A percentile compares a stretch with the other conserved stretches of the same genome.
Evolutionary conservation across 176 grass and related monocot genomes (phyloP).

Genomic region (Eragrostis curvula): DNA sequence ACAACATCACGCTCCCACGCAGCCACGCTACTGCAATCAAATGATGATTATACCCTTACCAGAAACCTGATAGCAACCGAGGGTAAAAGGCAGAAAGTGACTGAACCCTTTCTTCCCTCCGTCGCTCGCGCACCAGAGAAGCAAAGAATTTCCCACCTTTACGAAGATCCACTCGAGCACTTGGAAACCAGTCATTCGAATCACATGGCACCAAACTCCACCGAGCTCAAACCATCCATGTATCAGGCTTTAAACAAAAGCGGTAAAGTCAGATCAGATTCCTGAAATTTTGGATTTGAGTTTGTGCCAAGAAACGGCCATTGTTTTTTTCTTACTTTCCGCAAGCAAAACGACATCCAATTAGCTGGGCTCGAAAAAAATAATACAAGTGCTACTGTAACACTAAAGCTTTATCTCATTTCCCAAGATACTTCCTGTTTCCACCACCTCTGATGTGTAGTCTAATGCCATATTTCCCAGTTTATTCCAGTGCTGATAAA

Average conservation of each 20-base stretch:
- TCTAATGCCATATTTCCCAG: background rate
- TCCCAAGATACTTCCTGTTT: background rate
- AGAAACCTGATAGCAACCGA: conserved; percentile 1
- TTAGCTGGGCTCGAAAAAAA: conserved; percentile 18
- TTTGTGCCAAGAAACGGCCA: conserved; percentile 38
- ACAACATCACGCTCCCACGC: conserved; percentile 26
- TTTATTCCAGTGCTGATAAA: conserved; percentile 3
- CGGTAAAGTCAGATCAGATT: conserved; percentile 34
- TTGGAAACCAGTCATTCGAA: conserved; percentile 33
- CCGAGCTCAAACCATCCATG: conserved; percentile 23
- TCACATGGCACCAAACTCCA: conserved; percentile 36
- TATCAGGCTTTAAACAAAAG: conserved; percentile 26
- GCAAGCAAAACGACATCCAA: conserved; percentile 32
- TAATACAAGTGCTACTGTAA: background rate
- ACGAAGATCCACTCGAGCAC: conserved; percentile 16
- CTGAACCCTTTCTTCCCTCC: background rate
- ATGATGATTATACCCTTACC: conserved; percentile 31
- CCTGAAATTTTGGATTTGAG: conserved; percentile 47
- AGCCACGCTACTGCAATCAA: conserved; percentile 10
- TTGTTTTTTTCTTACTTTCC: background rate
- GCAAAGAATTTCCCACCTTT: conserved; percentile 15
- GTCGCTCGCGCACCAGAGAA: conserved; percentile 26
- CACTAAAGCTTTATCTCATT: conserved; percentile 10
- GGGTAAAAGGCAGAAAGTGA: conserved; percentile 25
- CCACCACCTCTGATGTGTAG: background rate